Evolutionary conservation across 2,329 filamentous ascomycete species (phyloP), one percentile per base, ranked within the genome.

Genomic region (Polytolypa hystricis): DNA sequence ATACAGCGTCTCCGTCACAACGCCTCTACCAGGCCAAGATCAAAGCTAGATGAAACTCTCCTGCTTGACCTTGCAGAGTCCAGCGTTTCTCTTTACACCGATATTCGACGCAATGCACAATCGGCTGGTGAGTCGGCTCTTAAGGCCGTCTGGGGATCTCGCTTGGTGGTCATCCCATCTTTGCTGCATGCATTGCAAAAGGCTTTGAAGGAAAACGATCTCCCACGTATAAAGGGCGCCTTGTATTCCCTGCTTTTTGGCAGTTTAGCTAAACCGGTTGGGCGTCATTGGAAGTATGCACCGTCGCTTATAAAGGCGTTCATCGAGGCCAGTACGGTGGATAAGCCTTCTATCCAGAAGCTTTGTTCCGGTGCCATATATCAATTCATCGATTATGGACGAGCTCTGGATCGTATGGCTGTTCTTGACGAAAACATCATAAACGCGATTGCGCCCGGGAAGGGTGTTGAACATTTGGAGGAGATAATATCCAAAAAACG

Each of bases 1-100:
- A 71, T 95, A 38, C 81, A 95, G 56, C 80, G 91, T n/a, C 70
- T 94, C 34, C 84, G 93, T 48, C 87, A 95, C 62, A 98, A 96
- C 50, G 81, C 89, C 18, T 80, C 84, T 1, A 83, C 89, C 14
- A 74, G 91, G 35, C 82, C 83, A 30, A 87, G 89, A 56, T 93
- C 85, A 21, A 79, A 86, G n/a, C 68, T 98, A 1, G 91, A 98
- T 58, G 89, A 86, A 57, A 72, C 70, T 10, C 65, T 98, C 9
- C 67, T 98, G 1, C 68, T 93, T 11, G 87, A 98, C 55, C 70
- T 98, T 25, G 85, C 87, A 4, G 75, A 93, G 48, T 95, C 89
- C 0, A 86, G 83, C 44, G 79, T 93, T 2, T 96, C 89, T 0
- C 66, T 84, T 4, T 98, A 98, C 55, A 91, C 91, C 0, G 91